Evolutionary conservation across 1,284 basidiomycete species (phyloP), one percentile per base, ranked within the genome.

Genomic region (Sutorius eximius): DNA sequence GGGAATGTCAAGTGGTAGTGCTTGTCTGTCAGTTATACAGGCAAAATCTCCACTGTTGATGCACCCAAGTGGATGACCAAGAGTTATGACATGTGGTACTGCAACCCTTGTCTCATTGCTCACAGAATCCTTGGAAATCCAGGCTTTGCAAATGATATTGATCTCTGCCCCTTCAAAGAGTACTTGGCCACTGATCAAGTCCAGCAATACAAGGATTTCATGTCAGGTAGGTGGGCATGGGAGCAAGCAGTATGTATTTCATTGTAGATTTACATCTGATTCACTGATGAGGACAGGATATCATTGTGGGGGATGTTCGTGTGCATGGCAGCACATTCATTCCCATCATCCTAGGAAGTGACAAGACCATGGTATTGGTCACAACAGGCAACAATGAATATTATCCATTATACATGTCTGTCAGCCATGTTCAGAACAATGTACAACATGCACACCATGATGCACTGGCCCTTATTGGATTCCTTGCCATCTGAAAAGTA

Each of bases 311-410:
- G 22, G 22, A 24, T 24, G 22, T 24, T 24, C 22, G 5, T 5
- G 5, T 24, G 22, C 22, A 24, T 24, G 22, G n/a, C n/a, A n/a
- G 13, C 12, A 13, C 32, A 7, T 71, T 73, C 44, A 59, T 67
- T 18, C 70, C 71, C 0, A 53, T 72, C 18, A 68, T 76, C 20
- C 49, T 72, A 1, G 68, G 73, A 1, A 73, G 71, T 43, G 69
- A 75, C 55, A 75, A 75, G 55, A 75, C 65, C 0, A 73, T 67
- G 1, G 68, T 74, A 0, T 73, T 69, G 4, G 71, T 74, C 13
- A 68, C 59, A 3, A 75, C 70, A 0, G 70, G 74, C 1, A 62
- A 74, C 9, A 68, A 65, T 18, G 63, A 73, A 9, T 75, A 63
- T 16, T 67, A 72, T 22, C 72, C 69, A 0, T 32, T 68, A 0